Percentiles rank a stretch among this genome's conserved stretches.
Conservation (phyloP, 2,329 filamentous ascomycete species). For the Cytospora paraplurivora region DNA sequence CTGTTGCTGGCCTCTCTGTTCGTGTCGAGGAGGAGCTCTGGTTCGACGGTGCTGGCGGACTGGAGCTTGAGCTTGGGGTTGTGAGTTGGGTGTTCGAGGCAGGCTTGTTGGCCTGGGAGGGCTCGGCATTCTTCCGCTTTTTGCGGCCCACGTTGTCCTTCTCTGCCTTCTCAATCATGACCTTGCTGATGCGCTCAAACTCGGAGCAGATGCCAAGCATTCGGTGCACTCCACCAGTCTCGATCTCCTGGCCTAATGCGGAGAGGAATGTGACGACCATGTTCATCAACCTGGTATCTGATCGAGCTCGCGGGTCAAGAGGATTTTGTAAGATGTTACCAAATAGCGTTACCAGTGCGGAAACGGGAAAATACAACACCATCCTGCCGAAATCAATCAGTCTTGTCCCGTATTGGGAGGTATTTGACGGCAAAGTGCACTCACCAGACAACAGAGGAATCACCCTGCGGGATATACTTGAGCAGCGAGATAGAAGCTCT, state of each 20-base stretch:
- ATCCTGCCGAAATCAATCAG: constrained; percentile 56
- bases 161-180: constrained; percentile 89
- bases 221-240: constrained; percentile 86
- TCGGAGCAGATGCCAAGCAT: constrained; percentile 96
- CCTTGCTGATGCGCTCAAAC: constrained; percentile 90
- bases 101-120: constrained; percentile 20
- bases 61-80: constrained; percentile 12
- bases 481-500: constrained; percentile 90
- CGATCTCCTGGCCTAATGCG: constrained; percentile 84
- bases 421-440: constrained; percentile 37
- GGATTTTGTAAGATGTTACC: constrained; percentile 97
- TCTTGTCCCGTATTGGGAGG: background rate
- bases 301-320: constrained; percentile 81
- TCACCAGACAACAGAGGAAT: constrained; percentile 93
- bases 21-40: constrained; percentile 35
- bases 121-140: constrained; percentile 72
- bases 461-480: constrained; percentile 94
- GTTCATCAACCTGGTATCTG: constrained; percentile 89
- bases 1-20: constrained; percentile 37
- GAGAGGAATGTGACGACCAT: constrained; percentile 90
- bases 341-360: constrained; percentile 90
- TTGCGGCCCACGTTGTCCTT: constrained; percentile 77
- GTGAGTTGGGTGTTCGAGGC: constrained; percentile 8
- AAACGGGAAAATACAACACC: constrained; percentile 95
- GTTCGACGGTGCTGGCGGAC: constrained; percentile 23